Base-by-base conservation (phyloP, 768 basidiomycete species). In the Russula brevipes region DNA sequence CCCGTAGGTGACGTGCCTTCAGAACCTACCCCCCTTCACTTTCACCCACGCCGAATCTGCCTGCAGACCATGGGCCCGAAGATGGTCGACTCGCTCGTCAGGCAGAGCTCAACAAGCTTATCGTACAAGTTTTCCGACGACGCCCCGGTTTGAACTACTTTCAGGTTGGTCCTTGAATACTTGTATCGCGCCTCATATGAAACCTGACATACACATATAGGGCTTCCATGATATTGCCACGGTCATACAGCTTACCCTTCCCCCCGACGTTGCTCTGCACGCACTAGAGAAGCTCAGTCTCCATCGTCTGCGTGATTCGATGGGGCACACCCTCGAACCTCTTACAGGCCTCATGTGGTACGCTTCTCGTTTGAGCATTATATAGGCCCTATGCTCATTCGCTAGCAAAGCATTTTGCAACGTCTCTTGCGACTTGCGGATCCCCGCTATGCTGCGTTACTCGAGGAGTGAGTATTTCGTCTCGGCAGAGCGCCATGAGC, bases 191-290 rank as follows among this genome's bases (percentile, higher is more conserved):
- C n/a, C 35, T 41, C 38, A 31, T 14, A n/a, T 51, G n/a, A 44
- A 33, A 39, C 24, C 31, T 53, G 36, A 57, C 12, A 47, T n/a
- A 17, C 12, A 24, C n/a, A 57, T 52, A 45, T 72, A 95, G 86
- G 94, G 94, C 50, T 96, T 90, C 74, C 94, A 97, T 70, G 94
- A 97, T 70, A 92, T 98, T 47, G 79, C 92, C 24, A 89, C 91
- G 0, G 92, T 97, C 12, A 64, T 97, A 4, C 86, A 85, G 68
- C 78, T 94, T 38, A 91, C 89, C 0, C 76, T 93, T 5, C 88
- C 88, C 2, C 73, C 72, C 31, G 82, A 85, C 49, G 68, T 84
- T 30, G 87, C 82, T 49, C 72, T 86, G 0, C 72, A 74, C 3
- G 85, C 82, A 53, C 79, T 79, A 7, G 90, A 93, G 75, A 85